Evolutionary conservation across 164 flowering plant genomes (phyloP), one percentile per base, ranked within the genome.

Genomic region (Liriodendron chinense): DNA sequence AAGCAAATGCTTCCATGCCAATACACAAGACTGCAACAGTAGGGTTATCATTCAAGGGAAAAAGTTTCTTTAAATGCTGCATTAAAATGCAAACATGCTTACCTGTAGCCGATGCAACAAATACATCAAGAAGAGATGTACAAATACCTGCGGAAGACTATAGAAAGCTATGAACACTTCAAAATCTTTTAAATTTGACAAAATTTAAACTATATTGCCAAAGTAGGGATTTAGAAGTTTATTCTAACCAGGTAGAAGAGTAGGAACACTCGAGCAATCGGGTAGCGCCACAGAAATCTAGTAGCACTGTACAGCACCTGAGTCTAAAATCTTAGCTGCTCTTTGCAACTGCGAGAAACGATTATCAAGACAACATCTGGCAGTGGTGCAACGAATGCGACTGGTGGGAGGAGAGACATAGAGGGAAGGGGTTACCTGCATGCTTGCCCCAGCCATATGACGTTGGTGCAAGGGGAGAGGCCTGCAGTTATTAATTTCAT

Each of bases 61-160:
- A 4, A 34, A 4, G 1, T 34, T 34, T 34, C 43, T 53, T 53
- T 53, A 53, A 53, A 53, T 12, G 59, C 2, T 53, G 18, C 59
- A 16, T 10, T 53, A 7, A 34, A 34, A 34, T 53, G 59, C 20
- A 53, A 34, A 34, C 43, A 0, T 34, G 43, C 43, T 34, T 88
- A 96, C 98, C 98, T 96, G 98, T 78, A 96, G 96, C 69, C 91
- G 96, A 84, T 96, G 99, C 87, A 96, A 78, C 77, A 96, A 83
- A 85, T 91, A 92, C 98, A 96, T 92, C 89, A 96, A 81, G 85
- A 96, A 96, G 68, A 94, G 88, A 84, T 94, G 98, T 56, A 94
- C 99, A 84, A 96, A 96, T 21, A 96, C 99, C 99, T 96, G 95
- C 79, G 2, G 74, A 49, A 5, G 66, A 73, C 25, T 53, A 53